Conservation (phyloP, 2,329 filamentous ascomycete genomes). For the Fusarium sambucinum region DNA sequence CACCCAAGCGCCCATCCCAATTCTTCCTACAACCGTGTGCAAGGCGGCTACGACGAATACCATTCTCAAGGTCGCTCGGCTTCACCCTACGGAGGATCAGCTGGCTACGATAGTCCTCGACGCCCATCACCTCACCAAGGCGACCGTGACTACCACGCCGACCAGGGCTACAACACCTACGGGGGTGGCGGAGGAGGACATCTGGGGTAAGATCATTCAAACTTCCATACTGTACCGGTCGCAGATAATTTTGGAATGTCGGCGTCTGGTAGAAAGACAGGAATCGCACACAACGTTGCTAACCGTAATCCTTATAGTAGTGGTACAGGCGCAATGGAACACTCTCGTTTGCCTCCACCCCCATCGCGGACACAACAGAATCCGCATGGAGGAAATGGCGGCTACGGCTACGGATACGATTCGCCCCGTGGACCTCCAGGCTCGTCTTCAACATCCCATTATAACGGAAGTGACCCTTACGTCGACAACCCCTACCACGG, state of each 20-base stretch:
- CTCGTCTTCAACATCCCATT: constrained; percentile 32
- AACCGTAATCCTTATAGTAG: constrained; percentile 74
- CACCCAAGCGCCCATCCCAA: constrained; percentile 46
- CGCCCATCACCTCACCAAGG: constrained; percentile 37
- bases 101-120: constrained; percentile 40
- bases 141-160: constrained; percentile 40
- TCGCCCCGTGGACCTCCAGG: constrained; percentile 33
- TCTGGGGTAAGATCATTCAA: constrained; percentile 43
- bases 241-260: constrained; percentile 74
- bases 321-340: constrained; percentile 71
- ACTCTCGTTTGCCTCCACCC: constrained; percentile 53
- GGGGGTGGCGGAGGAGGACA: constrained; percentile 42
- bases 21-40: constrained; percentile 41
- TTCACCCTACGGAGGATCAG: constrained; percentile 40
- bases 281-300: constrained; percentile 74
- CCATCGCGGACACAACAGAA: constrained; percentile 52
- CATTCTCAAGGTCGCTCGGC: constrained; percentile 30
- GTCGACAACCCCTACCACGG: constrained; percentile 76
- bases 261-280: constrained; percentile 74
- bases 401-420: constrained; percentile 47
- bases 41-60: constrained; percentile 38
- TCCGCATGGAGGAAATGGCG: constrained; percentile 40
- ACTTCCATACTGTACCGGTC: constrained; percentile 63
- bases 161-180: constrained; percentile 34
- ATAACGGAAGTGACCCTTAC: constrained; percentile 58